phyloP scores from a whole-genome alignment of 2,329 filamentous ascomycete genomes.

The Penicillium paneum region DNA sequence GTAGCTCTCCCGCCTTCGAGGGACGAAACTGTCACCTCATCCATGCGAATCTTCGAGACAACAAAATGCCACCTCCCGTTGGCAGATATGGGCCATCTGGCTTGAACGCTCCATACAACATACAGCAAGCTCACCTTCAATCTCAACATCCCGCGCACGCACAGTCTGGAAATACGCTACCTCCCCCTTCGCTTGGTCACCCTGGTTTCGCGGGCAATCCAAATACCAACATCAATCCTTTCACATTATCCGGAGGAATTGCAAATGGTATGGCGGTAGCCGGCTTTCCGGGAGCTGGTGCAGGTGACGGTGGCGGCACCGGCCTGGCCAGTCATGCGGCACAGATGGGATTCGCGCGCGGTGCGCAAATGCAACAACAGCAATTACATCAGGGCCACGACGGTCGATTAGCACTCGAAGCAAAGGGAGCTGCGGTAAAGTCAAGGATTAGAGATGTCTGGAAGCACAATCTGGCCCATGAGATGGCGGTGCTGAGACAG shows the following conservation, averaged over 20 bases:
- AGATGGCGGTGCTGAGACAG: slow-evolving; percentile 79
- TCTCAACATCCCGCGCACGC: slow-evolving; percentile 37
- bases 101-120: slow-evolving; percentile 58
- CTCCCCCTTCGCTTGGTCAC: slow-evolving; percentile 61
- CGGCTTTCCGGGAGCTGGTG: slow-evolving; percentile 53
- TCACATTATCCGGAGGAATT: slow-evolving; percentile 52
- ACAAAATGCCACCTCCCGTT: slow-evolving; percentile 57
- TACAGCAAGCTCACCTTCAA: slow-evolving; percentile 47
- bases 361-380: slow-evolving; percentile 62
- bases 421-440: slow-evolving; percentile 60
- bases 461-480: slow-evolving; percentile 85
- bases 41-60: slow-evolving; percentile 16
- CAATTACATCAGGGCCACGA: slow-evolving; percentile 50
- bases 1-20: slow-evolving; percentile 29
- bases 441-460: slow-evolving; percentile 93
- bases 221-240: slow-evolving; percentile 66
- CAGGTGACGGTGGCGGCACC: slow-evolving; percentile 58
- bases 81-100: slow-evolving; percentile 57
- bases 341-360: slow-evolving; percentile 80
- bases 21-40: slow-evolving; percentile 25
- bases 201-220: slow-evolving; percentile 65
- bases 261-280: slow-evolving; percentile 58
- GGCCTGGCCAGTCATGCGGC: slow-evolving; percentile 84
- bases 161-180: slow-evolving; percentile 49
- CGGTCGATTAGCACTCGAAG: slow-evolving; percentile 52